A percentile compares a stretch with the other conserved stretches of the same genome.
phyloP scores from a whole-genome alignment of 2,329 filamentous ascomycete genomes.

The Pseudocercospora pini-densiflorae region DNA sequence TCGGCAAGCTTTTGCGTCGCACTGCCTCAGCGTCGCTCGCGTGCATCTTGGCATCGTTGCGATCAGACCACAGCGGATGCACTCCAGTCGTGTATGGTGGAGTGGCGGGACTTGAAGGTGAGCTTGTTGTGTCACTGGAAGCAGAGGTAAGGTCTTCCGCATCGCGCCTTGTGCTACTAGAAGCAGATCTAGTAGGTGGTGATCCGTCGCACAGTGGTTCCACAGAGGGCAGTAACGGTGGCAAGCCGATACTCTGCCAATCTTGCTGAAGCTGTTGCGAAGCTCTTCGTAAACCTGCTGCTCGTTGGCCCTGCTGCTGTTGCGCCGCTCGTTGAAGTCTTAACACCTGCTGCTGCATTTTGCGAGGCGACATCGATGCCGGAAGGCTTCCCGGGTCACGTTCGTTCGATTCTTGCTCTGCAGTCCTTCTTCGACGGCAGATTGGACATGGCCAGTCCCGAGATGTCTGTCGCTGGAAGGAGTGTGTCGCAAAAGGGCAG shows the following conservation, averaged over 20 bases:
- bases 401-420: background rate
- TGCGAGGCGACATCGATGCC: background rate
- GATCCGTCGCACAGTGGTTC: background rate
- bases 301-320: background rate
- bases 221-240: background rate
- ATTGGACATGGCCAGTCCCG: constrained; percentile 20
- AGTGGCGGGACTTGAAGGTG: background rate
- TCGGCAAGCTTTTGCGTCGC: background rate
- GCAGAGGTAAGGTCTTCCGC: background rate
- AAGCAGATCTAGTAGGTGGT: background rate
- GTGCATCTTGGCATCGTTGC: background rate
- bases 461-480: constrained; percentile 3
- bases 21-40: background rate
- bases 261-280: background rate
- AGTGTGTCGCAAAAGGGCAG: constrained; percentile 16
- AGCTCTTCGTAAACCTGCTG: background rate
- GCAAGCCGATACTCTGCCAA: background rate
- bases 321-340: background rate
- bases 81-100: background rate
- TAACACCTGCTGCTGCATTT: background rate
- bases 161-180: background rate
- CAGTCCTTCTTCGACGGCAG: background rate
- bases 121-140: background rate
- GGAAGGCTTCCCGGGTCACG: background rate
- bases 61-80: background rate